A percentile compares a stretch with the other conserved stretches of the same genome.
phyloP scores from a whole-genome alignment of 805 yeast species.

The Metschnikowia sp. region DNA sequence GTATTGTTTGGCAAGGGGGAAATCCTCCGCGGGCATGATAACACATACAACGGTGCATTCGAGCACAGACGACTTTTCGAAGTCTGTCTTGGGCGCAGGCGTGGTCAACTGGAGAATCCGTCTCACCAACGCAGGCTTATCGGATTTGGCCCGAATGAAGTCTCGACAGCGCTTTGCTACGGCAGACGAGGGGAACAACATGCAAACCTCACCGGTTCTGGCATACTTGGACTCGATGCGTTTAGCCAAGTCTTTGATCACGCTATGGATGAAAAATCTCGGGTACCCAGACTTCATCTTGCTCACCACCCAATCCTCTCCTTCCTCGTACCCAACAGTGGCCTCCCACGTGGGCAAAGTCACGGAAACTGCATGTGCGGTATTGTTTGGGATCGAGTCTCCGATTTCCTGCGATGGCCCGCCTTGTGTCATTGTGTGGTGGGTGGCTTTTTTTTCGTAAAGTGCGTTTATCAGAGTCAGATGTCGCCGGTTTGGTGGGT shows the following conservation, averaged over 20 bases:
- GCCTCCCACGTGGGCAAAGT: slow-evolving; percentile 95
- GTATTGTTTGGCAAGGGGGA: slow-evolving; percentile 70
- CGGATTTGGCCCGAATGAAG: slow-evolving; percentile 51
- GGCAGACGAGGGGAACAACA: slow-evolving; percentile 73
- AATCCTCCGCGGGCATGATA: slow-evolving; percentile 63
- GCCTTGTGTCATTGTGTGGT: slow-evolving; percentile 8
- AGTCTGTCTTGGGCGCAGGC: slow-evolving; percentile 57
- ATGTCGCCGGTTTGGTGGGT: not conserved
- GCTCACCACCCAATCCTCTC: slow-evolving; percentile 72
- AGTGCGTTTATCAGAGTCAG: too few relatives aligned
- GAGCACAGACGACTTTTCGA: slow-evolving; percentile 55
- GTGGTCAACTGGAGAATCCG: slow-evolving; percentile 74
- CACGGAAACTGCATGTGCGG: slow-evolving; percentile 92
- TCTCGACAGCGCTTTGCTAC: slow-evolving; percentile 85
- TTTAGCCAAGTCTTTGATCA: slow-evolving; percentile 53
- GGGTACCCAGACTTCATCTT: slow-evolving; percentile 90
- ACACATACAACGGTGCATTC: slow-evolving; percentile 75
- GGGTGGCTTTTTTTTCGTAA: not conserved
- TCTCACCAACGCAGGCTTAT: slow-evolving; percentile 24
- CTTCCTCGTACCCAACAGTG: slow-evolving; percentile 89
- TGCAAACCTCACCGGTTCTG: slow-evolving; percentile 68
- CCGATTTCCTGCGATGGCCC: slow-evolving; percentile 56
- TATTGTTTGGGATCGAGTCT: slow-evolving; percentile 81
- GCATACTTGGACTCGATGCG: slow-evolving; percentile 69
- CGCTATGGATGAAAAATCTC: slow-evolving; percentile 67